Base-by-base conservation (phyloP, 495 filamentous ascomycete species). In the Trichocladium uniseriatum region DNA sequence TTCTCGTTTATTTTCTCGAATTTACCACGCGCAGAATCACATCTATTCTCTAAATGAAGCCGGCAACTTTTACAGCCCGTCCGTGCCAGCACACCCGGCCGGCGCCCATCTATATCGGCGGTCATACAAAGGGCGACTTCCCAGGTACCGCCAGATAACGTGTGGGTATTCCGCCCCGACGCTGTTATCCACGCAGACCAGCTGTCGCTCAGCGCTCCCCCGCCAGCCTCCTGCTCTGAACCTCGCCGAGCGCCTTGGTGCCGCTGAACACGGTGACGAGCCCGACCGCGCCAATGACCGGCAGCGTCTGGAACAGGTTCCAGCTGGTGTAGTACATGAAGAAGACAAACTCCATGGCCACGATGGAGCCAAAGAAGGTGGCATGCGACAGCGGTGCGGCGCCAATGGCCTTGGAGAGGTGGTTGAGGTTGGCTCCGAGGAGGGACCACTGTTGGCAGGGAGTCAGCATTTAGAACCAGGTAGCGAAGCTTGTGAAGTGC, bases 321-420 rank as follows among this genome's bases (percentile, higher is more conserved):
- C 91, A 97, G 56, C 70, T 83, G 27, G 77, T 85, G 64, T 96
- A 98, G 75, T 98, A 98, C 64, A 95, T 66, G 75, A 89, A 89
- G 71, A 97, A 97, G 55, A 95, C 79, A 7, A 79, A 85, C 67
- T 98, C 92, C 72, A 98, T 81, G 11, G 81, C 79, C 21, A 95
- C 31, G 51, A 98, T 79, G 8, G 87, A 92, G 35, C 81, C 83
- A 52, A 91, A 82, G 69, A 96, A 95, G 37, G 84, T 59, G 35
- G 78, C 71, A 60, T 97, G 89, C 8, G 88, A 78, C 18, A 95
- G 50, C 37, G 90, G 89, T 6, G 86, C 84, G 18, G 72, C 72
- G 41, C 78, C 66, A 40, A 94, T 66, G 19, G 90, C 90, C 48
- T 82, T 78, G 29, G 81, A 65, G 4, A 94, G 68, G 61, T 96